phyloP scores from a whole-genome alignment of 805 yeast genomes.

The Schwanniomyces vanrijiae region DNA sequence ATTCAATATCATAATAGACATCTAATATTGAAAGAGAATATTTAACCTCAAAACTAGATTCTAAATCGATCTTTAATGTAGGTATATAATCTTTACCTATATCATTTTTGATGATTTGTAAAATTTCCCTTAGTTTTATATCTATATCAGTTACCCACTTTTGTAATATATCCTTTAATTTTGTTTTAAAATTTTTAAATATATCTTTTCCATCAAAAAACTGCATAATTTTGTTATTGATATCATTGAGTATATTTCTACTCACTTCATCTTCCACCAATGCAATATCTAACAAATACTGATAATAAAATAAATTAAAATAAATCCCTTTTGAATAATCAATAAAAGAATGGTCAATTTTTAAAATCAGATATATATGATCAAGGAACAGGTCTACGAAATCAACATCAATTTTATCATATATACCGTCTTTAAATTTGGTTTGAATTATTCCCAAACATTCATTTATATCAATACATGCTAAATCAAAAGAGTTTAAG shows the following conservation, averaged over 20 bases:
- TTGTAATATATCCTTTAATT: not conserved
- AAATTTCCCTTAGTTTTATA: not conserved
- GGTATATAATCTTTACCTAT: not conserved
- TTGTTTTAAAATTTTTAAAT: not conserved
- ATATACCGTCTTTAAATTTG: slow-evolving; percentile 4
- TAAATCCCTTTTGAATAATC: not conserved
- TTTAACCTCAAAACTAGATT: not conserved
- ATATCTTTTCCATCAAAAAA: not conserved
- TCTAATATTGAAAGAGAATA: not conserved
- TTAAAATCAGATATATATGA: not conserved
- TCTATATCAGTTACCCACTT: not conserved
- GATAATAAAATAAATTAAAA: not conserved
- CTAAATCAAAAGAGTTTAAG: not conserved
- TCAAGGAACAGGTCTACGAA: not conserved
- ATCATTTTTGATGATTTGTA: not conserved
- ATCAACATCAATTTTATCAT: not conserved
- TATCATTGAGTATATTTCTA: not conserved
- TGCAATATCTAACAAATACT: not conserved
- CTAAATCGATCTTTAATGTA: not conserved
- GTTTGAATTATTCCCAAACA: not conserved
- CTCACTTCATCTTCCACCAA: not conserved
- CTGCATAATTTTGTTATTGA: not conserved
- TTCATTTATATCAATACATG: slow-evolving; percentile 1
- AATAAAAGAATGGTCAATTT: not conserved
- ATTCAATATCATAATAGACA: not conserved